Conservation (phyloP, 352 stramenopile genomes). For the Pythium sukuiense region DNA sequence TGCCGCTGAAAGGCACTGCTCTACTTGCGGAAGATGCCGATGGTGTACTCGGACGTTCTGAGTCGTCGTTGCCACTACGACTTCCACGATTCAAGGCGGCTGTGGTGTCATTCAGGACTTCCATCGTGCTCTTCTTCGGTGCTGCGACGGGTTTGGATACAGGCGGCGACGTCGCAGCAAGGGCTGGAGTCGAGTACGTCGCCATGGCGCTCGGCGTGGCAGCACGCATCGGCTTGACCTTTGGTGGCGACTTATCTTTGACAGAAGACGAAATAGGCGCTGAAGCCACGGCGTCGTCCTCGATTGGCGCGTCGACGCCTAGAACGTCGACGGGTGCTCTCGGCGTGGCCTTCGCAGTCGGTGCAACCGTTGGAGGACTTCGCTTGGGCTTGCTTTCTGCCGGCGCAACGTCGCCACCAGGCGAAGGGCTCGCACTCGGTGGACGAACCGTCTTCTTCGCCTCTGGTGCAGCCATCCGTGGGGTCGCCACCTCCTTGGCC, state of each 20-base stretch:
- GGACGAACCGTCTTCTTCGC: slow-evolving; percentile 24
- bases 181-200: slow-evolving; percentile 4
- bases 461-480: slow-evolving; percentile 5
- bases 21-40: slow-evolving; percentile 35
- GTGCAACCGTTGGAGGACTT: slow-evolving; percentile 4
- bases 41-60: slow-evolving; percentile 21
- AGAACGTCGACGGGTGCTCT: slow-evolving; percentile 41
- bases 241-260: slow-evolving; percentile 34
- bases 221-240: slow-evolving; percentile 17
- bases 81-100: slow-evolving; percentile 36
- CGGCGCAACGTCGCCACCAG: background rate
- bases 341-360: slow-evolving; percentile 31
- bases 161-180: background rate
- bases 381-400: slow-evolving; percentile 20
- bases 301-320: slow-evolving; percentile 7
- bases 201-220: slow-evolving; percentile 4
- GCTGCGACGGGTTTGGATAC: slow-evolving; percentile 5
- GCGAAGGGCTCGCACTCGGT: slow-evolving; percentile 16
- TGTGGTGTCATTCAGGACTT: slow-evolving; percentile 68
- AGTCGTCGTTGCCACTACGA: slow-evolving; percentile 5
- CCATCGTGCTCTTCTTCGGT: slow-evolving; percentile 64
- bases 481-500: slow-evolving; percentile 22
- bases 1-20: slow-evolving; percentile 58
- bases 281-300: slow-evolving; percentile 29
- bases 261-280: slow-evolving; percentile 20